Evolutionary conservation across 305 asterid species (phyloP).

Genomic region (Fraxinus ornus): DNA sequence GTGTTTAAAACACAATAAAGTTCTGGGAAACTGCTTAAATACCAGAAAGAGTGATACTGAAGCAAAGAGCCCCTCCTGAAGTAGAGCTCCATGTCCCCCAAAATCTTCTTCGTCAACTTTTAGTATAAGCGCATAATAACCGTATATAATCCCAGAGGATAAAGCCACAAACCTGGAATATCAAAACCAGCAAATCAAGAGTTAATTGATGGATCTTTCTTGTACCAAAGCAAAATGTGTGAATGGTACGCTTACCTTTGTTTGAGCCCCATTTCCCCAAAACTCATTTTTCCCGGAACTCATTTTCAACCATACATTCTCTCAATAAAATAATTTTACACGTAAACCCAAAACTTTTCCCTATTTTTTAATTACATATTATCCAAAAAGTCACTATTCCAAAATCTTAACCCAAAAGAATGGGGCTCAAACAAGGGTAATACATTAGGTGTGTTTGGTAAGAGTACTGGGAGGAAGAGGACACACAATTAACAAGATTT

Average conservation of each 20-base stretch:
- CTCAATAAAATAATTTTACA: too few relatives aligned
- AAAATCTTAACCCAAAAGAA: too few relatives aligned
- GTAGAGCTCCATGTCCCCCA: slow-evolving; percentile 93
- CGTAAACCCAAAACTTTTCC: too few relatives aligned
- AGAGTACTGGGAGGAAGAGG: not conserved
- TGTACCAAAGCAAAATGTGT: not conserved
- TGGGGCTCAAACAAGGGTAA: not conserved
- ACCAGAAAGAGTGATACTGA: slow-evolving; percentile 89
- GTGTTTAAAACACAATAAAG: not conserved
- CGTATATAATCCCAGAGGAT: slow-evolving; percentile 76
- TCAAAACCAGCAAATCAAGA: slow-evolving; percentile 17
- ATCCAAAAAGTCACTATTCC: too few relatives aligned
- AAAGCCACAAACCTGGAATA: slow-evolving; percentile 61
- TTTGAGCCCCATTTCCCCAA: too few relatives aligned
- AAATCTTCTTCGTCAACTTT: slow-evolving; percentile 92
- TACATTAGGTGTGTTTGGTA: not conserved
- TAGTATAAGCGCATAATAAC: slow-evolving; percentile 68
- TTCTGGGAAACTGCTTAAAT: slow-evolving; percentile 12
- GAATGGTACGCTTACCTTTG: not conserved
- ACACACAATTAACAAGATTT: not conserved
- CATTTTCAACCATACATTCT: too few relatives aligned
- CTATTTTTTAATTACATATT: too few relatives aligned
- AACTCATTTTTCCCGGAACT: too few relatives aligned
- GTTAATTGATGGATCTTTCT: not conserved
- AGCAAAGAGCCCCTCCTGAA: slow-evolving; percentile 93